Base-by-base conservation (phyloP, 805 yeast genomes). In the Candida railenensis region DNA sequence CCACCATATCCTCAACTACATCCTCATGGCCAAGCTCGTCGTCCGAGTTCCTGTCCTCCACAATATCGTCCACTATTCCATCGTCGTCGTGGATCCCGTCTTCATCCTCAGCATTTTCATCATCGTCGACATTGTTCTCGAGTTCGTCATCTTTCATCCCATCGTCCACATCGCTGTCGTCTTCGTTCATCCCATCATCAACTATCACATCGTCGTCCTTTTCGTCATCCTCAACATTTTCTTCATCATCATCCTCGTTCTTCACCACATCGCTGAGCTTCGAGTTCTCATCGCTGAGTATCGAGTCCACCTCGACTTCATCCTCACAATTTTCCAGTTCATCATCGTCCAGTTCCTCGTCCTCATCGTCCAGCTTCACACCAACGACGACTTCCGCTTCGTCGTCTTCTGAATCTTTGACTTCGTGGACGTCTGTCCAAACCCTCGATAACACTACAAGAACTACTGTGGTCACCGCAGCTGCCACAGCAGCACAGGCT, bases 391-490 rank as follows among this genome's bases (percentile, higher is more conserved):
- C 39, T 18, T 40, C 47, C 15, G 16, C 42, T 11, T 32, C 40
- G 14, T 38, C 44, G 22, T 40, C 47, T 14, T 40, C 47, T 15
- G 34, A 40, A 20, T 30, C 48, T 14, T 21, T 25, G 34, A 22
- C 54, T 14, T 44, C 49, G 12, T 45, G 44, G 19, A 28, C 33
- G 22, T 44, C 47, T 16, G 30, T 57, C 45, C 41, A 57, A 7
- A 43, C 30, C 14, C 16, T 40, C 16, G 47, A 56, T 21, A 68
- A 65, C 43, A 69, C 73, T 11, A 72, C 77, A 37, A 62, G 71
- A 42, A 72, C 76, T 18, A 67, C 76, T 1, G 57, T 69, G 18
- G 57, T 72, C 3, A 56, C 74, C 1, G 64, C 69, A 1, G 73
- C 75, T 3, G 69, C 75, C 1, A 60, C 66, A 2, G 62, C 65